Conservation (phyloP, 2,329 filamentous ascomycete genomes). For the Orbilia blumenaviensis region DNA sequence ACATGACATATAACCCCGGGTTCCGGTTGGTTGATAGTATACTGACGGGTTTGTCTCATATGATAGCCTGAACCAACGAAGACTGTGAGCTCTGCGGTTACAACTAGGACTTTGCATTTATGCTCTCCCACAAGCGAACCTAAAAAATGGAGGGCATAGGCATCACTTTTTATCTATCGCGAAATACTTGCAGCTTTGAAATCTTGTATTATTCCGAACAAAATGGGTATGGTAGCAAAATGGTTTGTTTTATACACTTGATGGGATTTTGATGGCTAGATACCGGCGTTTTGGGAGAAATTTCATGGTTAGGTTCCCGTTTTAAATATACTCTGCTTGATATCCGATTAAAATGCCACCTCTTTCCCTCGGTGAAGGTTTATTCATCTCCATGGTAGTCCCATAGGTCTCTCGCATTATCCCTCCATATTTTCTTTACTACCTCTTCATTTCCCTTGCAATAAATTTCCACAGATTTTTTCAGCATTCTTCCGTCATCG, state of each 20-base stretch:
- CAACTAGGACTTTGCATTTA: background rate
- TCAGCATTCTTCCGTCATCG: conserved; percentile 51
- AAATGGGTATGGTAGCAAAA: no score
- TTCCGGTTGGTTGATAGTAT: background rate
- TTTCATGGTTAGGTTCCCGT: background rate
- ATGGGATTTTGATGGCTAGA: no score
- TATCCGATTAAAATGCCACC: background rate
- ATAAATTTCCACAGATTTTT: conserved; percentile 28
- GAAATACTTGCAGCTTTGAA: background rate
- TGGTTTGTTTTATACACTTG: background rate
- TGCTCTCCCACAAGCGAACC: background rate
- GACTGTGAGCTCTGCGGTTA: background rate
- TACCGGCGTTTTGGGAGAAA: background rate
- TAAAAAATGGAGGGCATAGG: background rate
- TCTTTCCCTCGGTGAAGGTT: no score
- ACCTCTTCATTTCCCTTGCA: conserved; percentile 54
- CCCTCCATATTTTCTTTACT: conserved; percentile 55
- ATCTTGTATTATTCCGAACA: background rate
- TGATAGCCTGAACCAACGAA: background rate
- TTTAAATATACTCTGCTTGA: background rate
- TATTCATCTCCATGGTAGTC: conserved; percentile 41
- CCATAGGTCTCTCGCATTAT: conserved; percentile 56
- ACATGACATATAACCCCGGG: no score
- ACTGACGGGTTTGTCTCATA: background rate
- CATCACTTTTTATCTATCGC: background rate